Evolutionary conservation across 1,139 yeast species (phyloP), one percentile per base, ranked within the genome.

Genomic region (Yamadazyma pseudoaaseri): DNA sequence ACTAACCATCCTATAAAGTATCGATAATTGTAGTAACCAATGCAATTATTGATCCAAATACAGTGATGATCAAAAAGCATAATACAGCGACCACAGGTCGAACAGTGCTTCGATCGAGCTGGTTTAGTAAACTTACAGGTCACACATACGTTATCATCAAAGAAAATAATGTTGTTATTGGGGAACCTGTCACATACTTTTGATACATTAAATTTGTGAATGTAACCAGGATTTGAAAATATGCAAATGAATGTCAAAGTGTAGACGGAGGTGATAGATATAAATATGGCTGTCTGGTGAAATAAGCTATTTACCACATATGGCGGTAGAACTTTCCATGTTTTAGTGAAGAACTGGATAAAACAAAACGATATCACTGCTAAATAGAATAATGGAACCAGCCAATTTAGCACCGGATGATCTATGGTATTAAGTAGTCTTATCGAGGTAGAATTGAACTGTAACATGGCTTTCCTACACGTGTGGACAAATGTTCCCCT

Each of bases 1-100:
- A 70, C 23, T 29, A 92, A 59, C 49, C 82, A 90, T 6, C 61
- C 42, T 34, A 85, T 48, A 51, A 92, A 92, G 73, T 80, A 86
- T 29, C 74, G 64, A 57, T 79, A 85, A 51, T 92, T 92, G 33
- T 76, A 69, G 48, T 72, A 72, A 0, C 97, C 97, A 20, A 92
- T 75, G 58, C 97, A 92, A 51, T 86, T 89, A 60, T 90, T 90
- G 38, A 90, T 62, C 96, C 97, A 92, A n/a, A 87, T 60, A 53
- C 98, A 92, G 59, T 92, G 97, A 54, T 92, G 98, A 54, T 92
- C 98, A 47, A 73, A 79, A 41, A 83, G 53, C 22, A 81, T 62
- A 4, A 83, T 66, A 54, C 98, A 92, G 16, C 57, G 48, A 32
- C 71, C 68, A 56, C 97, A 92, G 9, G 73, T 66, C 3, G 82